phyloP scores from a whole-genome alignment of 371 early-diverging fungal genomes.

The Chytridium lagenaria region DNA sequence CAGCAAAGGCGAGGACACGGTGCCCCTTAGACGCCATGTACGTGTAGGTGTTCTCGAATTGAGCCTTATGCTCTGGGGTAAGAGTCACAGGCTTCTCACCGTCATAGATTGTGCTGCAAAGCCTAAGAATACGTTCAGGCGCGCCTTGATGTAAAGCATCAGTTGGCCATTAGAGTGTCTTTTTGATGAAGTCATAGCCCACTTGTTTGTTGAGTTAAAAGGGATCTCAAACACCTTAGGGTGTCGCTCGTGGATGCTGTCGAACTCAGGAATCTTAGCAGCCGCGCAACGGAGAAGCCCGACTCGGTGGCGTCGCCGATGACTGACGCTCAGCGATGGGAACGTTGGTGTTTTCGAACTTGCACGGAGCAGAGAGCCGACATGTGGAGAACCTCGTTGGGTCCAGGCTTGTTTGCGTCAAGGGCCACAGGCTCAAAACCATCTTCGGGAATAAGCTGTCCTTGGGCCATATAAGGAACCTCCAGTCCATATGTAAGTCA shows the following conservation, averaged over 20 bases:
- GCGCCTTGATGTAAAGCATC: conserved; percentile 88
- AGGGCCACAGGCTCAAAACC: too few species aligned
- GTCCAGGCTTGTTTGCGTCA: too few species aligned
- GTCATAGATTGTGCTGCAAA: conserved; percentile 73
- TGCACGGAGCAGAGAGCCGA: too few species aligned
- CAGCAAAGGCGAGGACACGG: conserved; percentile 92
- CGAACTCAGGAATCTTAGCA: conserved; percentile 67
- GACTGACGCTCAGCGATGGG: conserved; percentile 13
- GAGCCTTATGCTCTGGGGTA: conserved; percentile 60
- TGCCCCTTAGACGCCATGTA: conserved; percentile 89
- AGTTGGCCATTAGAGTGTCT: conserved; percentile 69
- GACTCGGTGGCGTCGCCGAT: conserved; percentile 91
- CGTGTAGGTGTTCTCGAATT: conserved; percentile 75
- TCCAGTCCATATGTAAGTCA: conserved; percentile 84
- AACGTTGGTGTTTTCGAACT: conserved; percentile 10
- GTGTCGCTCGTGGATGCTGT: conserved; percentile 58
- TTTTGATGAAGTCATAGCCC: conserved; percentile 79
- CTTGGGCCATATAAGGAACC: conserved; percentile 55
- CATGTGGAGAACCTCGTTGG: too few species aligned
- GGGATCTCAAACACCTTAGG: conserved; percentile 94
- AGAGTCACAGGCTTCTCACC: conserved; percentile 56
- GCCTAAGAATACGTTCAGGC: conserved; percentile 80
- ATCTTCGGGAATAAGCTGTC: conserved; percentile 41
- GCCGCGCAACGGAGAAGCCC: conserved; percentile 83
- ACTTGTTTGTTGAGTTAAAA: conserved; percentile 93